These are phyloP conservation scores for Alternaria ventricosa DNA, from an alignment of 2,329 filamentous ascomycete genomes.

Conservation along the genomic window DNA sequence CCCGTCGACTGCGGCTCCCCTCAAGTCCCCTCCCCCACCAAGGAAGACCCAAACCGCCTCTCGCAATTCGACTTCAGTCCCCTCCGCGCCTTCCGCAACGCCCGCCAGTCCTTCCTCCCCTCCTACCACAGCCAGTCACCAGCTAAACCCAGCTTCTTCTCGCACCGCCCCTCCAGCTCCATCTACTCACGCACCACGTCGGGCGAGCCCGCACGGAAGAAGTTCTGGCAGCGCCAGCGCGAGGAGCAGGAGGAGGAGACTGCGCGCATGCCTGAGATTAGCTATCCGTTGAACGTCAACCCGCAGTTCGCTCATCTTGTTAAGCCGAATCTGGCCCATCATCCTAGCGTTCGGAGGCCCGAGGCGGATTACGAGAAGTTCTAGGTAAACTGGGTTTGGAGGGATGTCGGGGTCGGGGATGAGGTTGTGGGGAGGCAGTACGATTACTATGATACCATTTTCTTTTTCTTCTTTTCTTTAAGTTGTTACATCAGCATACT, in stretches of 20 bases:
- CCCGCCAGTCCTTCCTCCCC: slow-evolving; percentile 53
- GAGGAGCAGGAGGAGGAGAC: slow-evolving; percentile 48
- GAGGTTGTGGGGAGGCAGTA: background rate
- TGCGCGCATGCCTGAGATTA: slow-evolving; percentile 61
- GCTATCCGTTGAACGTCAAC: slow-evolving; percentile 60
- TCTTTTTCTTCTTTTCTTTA: slow-evolving; percentile 18
- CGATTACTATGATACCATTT: slow-evolving; percentile 44
- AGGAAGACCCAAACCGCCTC: slow-evolving; percentile 36
- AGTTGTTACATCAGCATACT: slow-evolving; percentile 11
- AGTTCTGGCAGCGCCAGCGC: slow-evolving; percentile 41
- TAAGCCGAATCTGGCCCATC: slow-evolving; percentile 63
- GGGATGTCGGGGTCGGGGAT: background rate
- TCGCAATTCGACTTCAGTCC: slow-evolving; percentile 42
- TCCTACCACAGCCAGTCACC: slow-evolving; percentile 54
- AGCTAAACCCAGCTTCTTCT: slow-evolving; percentile 30
- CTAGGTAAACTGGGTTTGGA: slow-evolving; percentile 6
- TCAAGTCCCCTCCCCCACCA: slow-evolving; percentile 16
- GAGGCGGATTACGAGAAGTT: slow-evolving; percentile 41
- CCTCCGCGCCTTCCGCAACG: slow-evolving; percentile 47
- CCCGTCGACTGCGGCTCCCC: slow-evolving; percentile 44
- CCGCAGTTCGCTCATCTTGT: slow-evolving; percentile 62
- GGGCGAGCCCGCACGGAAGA: slow-evolving; percentile 34
- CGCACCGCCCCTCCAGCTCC: slow-evolving; percentile 37
- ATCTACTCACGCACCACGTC: slow-evolving; percentile 45
- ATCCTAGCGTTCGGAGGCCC: slow-evolving; percentile 51